phyloP scores from a whole-genome alignment of 495 filamentous ascomycete species.

The Penicilliopsis zonata region DNA sequence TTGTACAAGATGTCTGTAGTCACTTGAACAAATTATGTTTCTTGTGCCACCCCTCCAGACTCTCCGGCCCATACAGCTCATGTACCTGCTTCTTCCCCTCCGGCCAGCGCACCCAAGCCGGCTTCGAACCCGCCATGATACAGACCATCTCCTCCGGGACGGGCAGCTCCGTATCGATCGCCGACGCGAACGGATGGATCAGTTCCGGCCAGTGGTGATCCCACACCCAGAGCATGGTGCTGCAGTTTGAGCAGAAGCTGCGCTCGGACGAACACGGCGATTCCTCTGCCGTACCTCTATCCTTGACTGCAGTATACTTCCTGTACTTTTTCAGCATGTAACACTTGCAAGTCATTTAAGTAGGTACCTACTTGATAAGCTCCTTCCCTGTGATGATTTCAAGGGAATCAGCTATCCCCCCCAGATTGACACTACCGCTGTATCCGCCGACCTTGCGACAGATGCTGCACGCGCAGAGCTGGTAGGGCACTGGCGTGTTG shows the following conservation, averaged over 20 bases:
- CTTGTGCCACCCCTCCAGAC: conserved; percentile 43
- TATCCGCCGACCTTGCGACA: conserved; percentile 43
- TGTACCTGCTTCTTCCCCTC: conserved; percentile 38
- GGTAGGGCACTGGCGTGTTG: conserved; percentile 41
- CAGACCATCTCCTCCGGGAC: conserved; percentile 42
- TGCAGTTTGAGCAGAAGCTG: conserved; percentile 42
- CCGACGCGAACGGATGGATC: conserved; percentile 45
- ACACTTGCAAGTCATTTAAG: not conserved
- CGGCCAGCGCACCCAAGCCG: conserved; percentile 37
- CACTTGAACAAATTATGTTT: conserved; percentile 21
- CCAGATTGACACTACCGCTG: conserved; percentile 37
- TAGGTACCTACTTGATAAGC: conserved; percentile 33
- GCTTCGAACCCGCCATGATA: conserved; percentile 34
- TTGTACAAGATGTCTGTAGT: not conserved
- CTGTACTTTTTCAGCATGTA: conserved; percentile 12
- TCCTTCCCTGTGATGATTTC: conserved; percentile 35
- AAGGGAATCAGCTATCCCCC: conserved; percentile 34
- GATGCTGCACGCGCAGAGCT: conserved; percentile 45
- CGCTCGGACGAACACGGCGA: conserved; percentile 33
- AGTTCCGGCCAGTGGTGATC: conserved; percentile 40
- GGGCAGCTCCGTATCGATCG: conserved; percentile 42
- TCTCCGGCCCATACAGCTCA: conserved; percentile 26
- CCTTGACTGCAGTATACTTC: conserved; percentile 39
- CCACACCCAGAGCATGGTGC: conserved; percentile 38
- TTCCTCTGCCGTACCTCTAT: conserved; percentile 34